A percentile compares a stretch with the other conserved stretches of the same genome.
These are phyloP conservation scores for Oemleria cerasiformis DNA, from an alignment of 306 rosid genomes.

Conservation along the genomic window DNA sequence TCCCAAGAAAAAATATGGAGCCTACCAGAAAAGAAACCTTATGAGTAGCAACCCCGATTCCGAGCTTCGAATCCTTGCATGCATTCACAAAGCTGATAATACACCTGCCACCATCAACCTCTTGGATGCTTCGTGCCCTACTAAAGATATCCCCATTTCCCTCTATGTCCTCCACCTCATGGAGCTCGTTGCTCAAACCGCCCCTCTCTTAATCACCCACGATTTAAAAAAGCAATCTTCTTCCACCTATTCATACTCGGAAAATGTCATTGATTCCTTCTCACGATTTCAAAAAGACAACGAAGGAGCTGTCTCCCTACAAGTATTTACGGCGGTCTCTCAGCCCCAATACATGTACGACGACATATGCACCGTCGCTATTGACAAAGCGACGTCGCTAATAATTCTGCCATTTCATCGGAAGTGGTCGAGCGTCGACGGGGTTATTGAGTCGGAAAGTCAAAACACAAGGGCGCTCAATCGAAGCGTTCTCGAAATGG, in stretches of 20 bases:
- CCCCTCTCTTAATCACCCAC: conserved; percentile 59
- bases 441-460: conserved; percentile 36
- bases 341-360: conserved; percentile 49
- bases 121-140: conserved; percentile 47
- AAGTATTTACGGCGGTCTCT: conserved; percentile 44
- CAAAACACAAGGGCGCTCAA: conserved; percentile 33
- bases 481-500: conserved; percentile 34
- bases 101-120: conserved; percentile 48
- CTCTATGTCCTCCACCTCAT: conserved; percentile 53
- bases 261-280: conserved; percentile 40
- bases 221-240: conserved; percentile 34
- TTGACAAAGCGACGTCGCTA: conserved; percentile 43
- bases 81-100: conserved; percentile 42
- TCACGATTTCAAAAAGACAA: conserved; percentile 36
- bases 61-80: conserved; percentile 48
- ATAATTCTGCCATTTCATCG: conserved; percentile 58
- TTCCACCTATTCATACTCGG: conserved; percentile 14
- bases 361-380: conserved; percentile 51
- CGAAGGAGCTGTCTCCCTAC: conserved; percentile 13
- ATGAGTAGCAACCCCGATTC: conserved; percentile 24
- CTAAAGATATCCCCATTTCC: conserved; percentile 34
- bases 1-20: conserved; percentile 57
- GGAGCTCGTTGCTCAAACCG: conserved; percentile 57
- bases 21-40: conserved; percentile 51
- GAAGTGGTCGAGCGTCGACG: conserved; percentile 38